Base-by-base conservation (phyloP, 2,329 filamentous ascomycete genomes). In the Cryphonectria parasitica region DNA sequence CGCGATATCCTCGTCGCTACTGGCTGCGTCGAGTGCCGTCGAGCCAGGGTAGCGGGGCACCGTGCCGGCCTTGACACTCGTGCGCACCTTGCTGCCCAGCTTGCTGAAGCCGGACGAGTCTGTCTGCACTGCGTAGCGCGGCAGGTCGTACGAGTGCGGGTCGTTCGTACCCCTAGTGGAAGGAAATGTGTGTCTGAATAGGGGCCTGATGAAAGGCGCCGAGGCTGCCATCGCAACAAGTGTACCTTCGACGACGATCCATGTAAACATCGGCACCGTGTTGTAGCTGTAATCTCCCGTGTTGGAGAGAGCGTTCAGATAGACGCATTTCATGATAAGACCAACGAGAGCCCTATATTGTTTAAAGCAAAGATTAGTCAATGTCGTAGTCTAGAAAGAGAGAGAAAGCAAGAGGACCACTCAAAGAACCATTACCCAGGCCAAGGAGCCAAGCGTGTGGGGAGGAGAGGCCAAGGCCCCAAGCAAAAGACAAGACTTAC, bases 181-280 rank as follows among this genome's bases (percentile, higher is more conserved):
- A 2, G 36, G 15, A 4, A 67, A 64, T 1, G 63, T 61, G 54
- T 52, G 66, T 31, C 62, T 60, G 52, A 69, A 65, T 2, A 69
- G 62, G 8, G 68, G 68, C 15, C 68, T 63, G n/a, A 69, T 63
- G n/a, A 69, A 28, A 3, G 68, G 68, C 10, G 60, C 31, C 19
- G 68, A 69, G 22, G 68, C 63, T 19, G 68, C 68, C 7, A 69
- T 69, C 15, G 63, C 68, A 13, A 69, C 68, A 11, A 69, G 68
- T 15, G 62, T 66, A 1, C 68, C 68, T 56, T 69, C 68, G 52
- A 69, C 68, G 52, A 60, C 49, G 39, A 69, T 69, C 68, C 68
- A 69, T n/a, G 68, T 69, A 31, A 69, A 69, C 68, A 69, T 69
- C 3, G 68, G 62, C 41, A 69, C 68, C 10, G 68, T 69, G 54